These are phyloP conservation scores for Pleurostoma richardsiae DNA, from an alignment of 2,329 filamentous ascomycete genomes.

Conservation along the genomic window DNA sequence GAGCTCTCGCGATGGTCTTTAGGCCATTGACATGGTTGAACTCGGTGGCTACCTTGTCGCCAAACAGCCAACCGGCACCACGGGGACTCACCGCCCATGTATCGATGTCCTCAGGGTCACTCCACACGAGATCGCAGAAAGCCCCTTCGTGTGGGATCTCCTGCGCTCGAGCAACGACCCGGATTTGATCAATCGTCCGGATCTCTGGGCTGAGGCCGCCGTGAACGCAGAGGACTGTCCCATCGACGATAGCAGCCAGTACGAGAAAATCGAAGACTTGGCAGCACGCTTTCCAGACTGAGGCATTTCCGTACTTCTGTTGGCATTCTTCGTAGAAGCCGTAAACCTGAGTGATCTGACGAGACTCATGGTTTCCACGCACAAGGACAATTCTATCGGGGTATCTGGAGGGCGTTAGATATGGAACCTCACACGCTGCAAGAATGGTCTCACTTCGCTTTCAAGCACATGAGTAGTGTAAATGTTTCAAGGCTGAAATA, in stretches of 20 bases:
- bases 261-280: constrained; percentile 99
- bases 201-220: constrained; percentile 87
- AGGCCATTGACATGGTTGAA: constrained; percentile 97
- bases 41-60: constrained; percentile 94
- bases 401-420: constrained; percentile 58
- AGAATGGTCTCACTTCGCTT: constrained; percentile 51
- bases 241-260: constrained; percentile 92
- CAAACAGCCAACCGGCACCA: constrained; percentile 97
- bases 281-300: constrained; percentile 99
- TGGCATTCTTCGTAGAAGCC: constrained; percentile 99
- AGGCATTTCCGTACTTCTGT: constrained; percentile 96
- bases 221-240: constrained; percentile 97
- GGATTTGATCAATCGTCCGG: constrained; percentile 97
- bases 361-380: constrained; percentile 94
- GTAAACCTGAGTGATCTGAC: constrained; percentile 97
- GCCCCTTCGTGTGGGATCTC: constrained; percentile 98
- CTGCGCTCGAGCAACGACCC: constrained; percentile 94
- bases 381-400: constrained; percentile 93
- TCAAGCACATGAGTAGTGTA: constrained; percentile 92
- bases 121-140: constrained; percentile 98
- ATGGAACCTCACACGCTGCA: not conserved
- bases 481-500: constrained; percentile 99
- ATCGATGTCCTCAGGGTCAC: constrained; percentile 93
- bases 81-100: constrained; percentile 93
- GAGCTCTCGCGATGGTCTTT: constrained; percentile 92